Evolutionary conservation across 1,284 basidiomycete genomes (phyloP).

Genomic region (Moesziomyces sp.): DNA sequence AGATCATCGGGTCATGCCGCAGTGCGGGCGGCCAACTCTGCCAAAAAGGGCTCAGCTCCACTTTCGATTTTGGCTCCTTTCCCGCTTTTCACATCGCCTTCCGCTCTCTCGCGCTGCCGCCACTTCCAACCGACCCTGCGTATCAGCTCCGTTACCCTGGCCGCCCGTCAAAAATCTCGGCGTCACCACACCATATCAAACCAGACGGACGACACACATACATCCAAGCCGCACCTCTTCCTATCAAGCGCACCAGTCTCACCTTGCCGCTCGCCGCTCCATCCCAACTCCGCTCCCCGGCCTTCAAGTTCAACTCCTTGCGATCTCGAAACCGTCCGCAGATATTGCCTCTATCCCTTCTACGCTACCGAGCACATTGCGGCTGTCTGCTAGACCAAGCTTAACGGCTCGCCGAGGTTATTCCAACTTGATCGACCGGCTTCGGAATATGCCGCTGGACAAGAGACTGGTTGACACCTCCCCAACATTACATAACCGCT

Average conservation of each 20-base stretch:
- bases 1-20: background rate
- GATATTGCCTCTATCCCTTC: background rate
- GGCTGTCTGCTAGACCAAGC: constrained; percentile 2
- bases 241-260: background rate
- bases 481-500: constrained; percentile 12
- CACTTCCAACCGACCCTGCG: background rate
- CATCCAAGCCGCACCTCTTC: background rate
- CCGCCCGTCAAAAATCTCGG: background rate
- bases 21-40: background rate
- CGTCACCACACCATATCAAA: background rate
- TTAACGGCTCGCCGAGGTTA: constrained; percentile 16
- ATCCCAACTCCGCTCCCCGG: too few relatives aligned
- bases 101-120: too few relatives aligned
- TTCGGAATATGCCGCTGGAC: constrained; percentile 40
- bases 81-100: constrained; percentile 14
- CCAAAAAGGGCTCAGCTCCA: constrained; percentile 14
- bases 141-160: background rate
- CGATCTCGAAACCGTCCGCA: background rate
- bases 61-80: constrained; percentile 17
- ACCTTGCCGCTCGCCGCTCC: background rate
- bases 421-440: constrained; percentile 14
- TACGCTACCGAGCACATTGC: constrained; percentile 13
- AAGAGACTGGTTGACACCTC: constrained; percentile 22
- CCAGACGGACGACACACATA: background rate
- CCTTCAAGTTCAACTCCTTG: too few relatives aligned